Base-by-base conservation (phyloP, 139 green algal species). In the Chlorella sp. region DNA sequence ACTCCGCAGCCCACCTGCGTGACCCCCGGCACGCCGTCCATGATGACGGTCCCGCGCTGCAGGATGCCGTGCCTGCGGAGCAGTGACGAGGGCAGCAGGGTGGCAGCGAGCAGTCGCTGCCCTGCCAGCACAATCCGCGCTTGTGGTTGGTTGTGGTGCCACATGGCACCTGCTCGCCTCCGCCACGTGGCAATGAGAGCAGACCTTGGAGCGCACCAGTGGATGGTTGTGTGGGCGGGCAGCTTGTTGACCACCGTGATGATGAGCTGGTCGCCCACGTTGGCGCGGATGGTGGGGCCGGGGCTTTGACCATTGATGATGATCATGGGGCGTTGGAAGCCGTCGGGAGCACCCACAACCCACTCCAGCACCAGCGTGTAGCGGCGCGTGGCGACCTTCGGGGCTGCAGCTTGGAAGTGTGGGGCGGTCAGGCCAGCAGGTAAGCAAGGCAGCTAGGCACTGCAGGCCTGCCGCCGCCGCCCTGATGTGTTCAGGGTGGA, bases 51-150 rank as follows among this genome's bases (percentile, higher is more conserved):
- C 32, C 64, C 64, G 8, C 64, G 64, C 64, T 70, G 64, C 64
- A 70, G 64, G 64, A 70, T 70, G 32, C 64, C 64, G 32, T 70
- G 64, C 64, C 64, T 70, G 64, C 64, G 64, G 30, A 38, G 64
- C 14, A 70, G 32, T 13, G 7, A 70, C 6, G 14, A 17, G 64
- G 16, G 8, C 20, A 6, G 56, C 13, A 24, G 16, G 56, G 56
- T 22, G 13, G 56, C 56, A 24, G 56, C 20, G 9, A 30, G 56
- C 3, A 22, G 3, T 65, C 20, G 56, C 13, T 6, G 56, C 56
- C 3, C 56, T n/a, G n/a, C n/a, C n/a, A n/a, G n/a, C n/a, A n/a
- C n/a, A n/a, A n/a, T n/a, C n/a, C n/a, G n/a, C n/a, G n/a, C n/a
- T n/a, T n/a, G n/a, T n/a, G n/a, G n/a, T n/a, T n/a, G n/a, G n/a